Evolutionary conservation across 352 stramenopile genomes (phyloP).

Genomic region (Blastocystis sp.): DNA sequence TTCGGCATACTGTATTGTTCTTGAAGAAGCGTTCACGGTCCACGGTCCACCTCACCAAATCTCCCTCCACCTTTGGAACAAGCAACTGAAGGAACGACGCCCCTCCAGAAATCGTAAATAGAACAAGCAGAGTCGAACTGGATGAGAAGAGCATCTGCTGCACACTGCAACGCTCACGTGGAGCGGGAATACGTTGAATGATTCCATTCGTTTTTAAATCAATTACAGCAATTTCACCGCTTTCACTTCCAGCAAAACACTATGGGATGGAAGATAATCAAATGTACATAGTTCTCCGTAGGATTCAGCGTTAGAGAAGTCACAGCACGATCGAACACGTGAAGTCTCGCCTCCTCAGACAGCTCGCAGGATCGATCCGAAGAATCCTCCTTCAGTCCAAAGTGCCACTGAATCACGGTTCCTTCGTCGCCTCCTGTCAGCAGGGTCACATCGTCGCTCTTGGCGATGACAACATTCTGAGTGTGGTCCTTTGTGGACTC

Average conservation of each 20-base stretch:
- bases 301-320: neutral
- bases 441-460: constrained; percentile 16
- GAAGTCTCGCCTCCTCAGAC: neutral
- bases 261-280: neutral
- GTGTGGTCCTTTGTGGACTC: neutral
- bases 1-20: neutral
- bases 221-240: constrained; percentile 29
- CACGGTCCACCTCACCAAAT: neutral
- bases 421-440: constrained; percentile 45
- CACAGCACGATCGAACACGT: constrained; percentile 13
- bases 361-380: neutral
- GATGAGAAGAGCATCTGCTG: neutral
- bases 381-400: neutral
- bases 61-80: neutral
- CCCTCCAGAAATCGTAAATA: neutral
- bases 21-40: neutral
- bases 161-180: neutral
- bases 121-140: neutral
- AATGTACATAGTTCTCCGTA: constrained; percentile 8
- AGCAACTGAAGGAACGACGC: neutral
- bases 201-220: constrained; percentile 15
- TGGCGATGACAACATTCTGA: neutral
- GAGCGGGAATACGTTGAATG: neutral
- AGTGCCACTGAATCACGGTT: neutral
- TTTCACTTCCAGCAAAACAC: constrained; percentile 12